These are phyloP conservation scores for Schizosaccharomyces versatilis DNA, from an alignment of 1,139 yeast genomes.

Conservation along the genomic window DNA sequence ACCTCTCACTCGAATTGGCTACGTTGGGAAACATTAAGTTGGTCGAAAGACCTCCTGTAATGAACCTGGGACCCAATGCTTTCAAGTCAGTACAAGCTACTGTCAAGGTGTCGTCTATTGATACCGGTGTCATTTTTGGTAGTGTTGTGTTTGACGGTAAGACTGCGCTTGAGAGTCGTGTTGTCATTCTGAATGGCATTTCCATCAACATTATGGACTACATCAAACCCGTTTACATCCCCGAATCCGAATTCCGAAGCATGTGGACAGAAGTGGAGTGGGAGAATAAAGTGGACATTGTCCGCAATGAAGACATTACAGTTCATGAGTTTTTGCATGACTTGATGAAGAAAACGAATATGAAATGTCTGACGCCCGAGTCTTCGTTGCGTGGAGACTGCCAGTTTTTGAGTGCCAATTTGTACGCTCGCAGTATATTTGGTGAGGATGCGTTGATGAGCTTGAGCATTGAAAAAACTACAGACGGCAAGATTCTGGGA, in stretches of 20 bases:
- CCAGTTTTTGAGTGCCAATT: constrained; percentile 79
- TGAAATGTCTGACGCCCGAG: constrained; percentile 83
- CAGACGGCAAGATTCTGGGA: constrained; percentile 57
- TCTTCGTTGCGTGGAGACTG: constrained; percentile 39
- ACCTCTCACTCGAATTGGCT: constrained; percentile 84
- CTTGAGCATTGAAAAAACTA: constrained; percentile 68
- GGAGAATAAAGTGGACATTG: constrained; percentile 93
- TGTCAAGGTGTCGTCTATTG: constrained; percentile 86
- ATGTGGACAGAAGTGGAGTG: constrained; percentile 99
- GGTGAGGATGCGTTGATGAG: constrained; percentile 97
- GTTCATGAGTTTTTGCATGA: constrained; percentile 62
- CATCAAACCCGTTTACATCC: constrained; percentile 77
- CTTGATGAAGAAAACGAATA: constrained; percentile 65
- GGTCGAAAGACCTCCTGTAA: constrained; percentile 78
- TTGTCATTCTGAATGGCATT: constrained; percentile 81
- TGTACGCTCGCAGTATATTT: constrained; percentile 79
- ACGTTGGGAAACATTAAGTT: constrained; percentile 90
- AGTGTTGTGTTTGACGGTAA: constrained; percentile 92
- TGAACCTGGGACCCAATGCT: constrained; percentile 87
- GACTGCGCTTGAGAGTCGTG: constrained; percentile 71
- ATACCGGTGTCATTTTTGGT: constrained; percentile 92
- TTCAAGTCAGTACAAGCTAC: constrained; percentile 79
- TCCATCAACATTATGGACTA: constrained; percentile 95
- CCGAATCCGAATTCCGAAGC: constrained; percentile 75
- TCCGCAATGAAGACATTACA: constrained; percentile 18